Evolutionary conservation across 2,329 filamentous ascomycete genomes (phyloP), one percentile per base, ranked within the genome.

Genomic region (Macrophomina phaseolina): DNA sequence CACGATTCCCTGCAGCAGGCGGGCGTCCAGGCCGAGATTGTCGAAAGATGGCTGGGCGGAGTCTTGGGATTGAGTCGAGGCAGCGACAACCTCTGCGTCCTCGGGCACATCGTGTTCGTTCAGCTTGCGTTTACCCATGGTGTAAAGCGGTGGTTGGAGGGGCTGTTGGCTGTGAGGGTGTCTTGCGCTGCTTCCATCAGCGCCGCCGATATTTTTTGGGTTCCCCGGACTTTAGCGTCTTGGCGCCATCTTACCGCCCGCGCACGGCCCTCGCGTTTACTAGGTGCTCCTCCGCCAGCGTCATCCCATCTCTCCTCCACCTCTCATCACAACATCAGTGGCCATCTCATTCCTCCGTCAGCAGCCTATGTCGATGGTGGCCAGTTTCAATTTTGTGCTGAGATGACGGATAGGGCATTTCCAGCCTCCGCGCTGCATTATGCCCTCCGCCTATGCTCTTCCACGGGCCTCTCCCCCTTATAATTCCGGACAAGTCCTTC

Each of bases 1-100:
- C 55, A 90, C 90, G 71, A 98, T 86, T 65, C 91, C 93, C 82
- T 97, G 92, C 40, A 97, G 84, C 36, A 99, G 83, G 71, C 95
- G 89, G 9, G 93, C 81, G 76, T 99, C 95, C 69, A 99, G 88
- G 69, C 89, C 89, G 68, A 98, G 86, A 66, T 88, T 86, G 70
- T 90, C 85, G 75, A 98, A 99, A n/a, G 68, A 63, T 7, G 69
- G 52, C 9, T 73, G 67, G 5, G 67, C 52, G 28, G 48, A 45
- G 12, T 55, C 36, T 4, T 49, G 28, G 7, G 46, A 9, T 16
- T 62, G 45, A 30, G 45, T 18, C 32, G 58, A 62, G 45, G 58
- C 58, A 30, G 65, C 38, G 12, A 62, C 56, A 23, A 48, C 48
- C 1, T 62, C 65, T 14, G 72, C 65, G 40, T 73, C 74, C 70